These are phyloP conservation scores for Oryza longistaminata DNA, from an alignment of 176 grass and related monocot genomes.

Conservation along the genomic window DNA sequence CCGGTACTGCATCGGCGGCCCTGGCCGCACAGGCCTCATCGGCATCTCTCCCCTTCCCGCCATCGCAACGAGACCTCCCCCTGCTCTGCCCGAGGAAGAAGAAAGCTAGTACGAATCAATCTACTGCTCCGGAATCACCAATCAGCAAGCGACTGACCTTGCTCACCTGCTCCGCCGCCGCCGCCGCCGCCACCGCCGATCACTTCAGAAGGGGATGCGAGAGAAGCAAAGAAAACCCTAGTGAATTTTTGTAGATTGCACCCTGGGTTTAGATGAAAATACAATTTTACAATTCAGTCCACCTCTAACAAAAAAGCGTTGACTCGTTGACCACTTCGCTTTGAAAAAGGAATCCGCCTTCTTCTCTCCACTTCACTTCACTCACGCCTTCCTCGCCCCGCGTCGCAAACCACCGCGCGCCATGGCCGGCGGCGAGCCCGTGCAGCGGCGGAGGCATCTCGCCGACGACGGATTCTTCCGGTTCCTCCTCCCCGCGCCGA, in stretches of 20 bases:
- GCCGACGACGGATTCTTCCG: slow-evolving; percentile 19
- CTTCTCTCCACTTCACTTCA: not conserved
- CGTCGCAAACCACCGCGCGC: not conserved
- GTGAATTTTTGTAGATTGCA: slow-evolving; percentile 21
- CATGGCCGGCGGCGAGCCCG: slow-evolving; percentile 35
- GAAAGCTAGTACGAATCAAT: not conserved
- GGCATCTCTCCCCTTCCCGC: slow-evolving; percentile 52
- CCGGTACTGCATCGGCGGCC: slow-evolving; percentile 62
- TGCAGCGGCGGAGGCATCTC: not conserved
- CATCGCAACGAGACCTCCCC: not conserved
- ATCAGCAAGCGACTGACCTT: not conserved
- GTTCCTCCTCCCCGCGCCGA: slow-evolving; percentile 40
- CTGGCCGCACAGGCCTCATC: slow-evolving; percentile 63
- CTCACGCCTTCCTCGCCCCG: slow-evolving; percentile 29
- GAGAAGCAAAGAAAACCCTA: slow-evolving; percentile 30
- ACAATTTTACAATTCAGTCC: not conserved
- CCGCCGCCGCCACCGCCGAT: slow-evolving; percentile 38
- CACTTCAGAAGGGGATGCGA: not conserved
- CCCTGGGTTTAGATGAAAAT: slow-evolving; percentile 12
- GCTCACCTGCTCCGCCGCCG: not conserved
- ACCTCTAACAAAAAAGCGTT: not conserved
- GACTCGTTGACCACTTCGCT: not conserved
- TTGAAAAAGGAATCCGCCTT: not conserved
- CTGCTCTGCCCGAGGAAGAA: slow-evolving; percentile 15
- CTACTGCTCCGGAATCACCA: not conserved